Base-by-base conservation (phyloP, 176 grass and related monocot genomes). In the Oryza meridionalis region DNA sequence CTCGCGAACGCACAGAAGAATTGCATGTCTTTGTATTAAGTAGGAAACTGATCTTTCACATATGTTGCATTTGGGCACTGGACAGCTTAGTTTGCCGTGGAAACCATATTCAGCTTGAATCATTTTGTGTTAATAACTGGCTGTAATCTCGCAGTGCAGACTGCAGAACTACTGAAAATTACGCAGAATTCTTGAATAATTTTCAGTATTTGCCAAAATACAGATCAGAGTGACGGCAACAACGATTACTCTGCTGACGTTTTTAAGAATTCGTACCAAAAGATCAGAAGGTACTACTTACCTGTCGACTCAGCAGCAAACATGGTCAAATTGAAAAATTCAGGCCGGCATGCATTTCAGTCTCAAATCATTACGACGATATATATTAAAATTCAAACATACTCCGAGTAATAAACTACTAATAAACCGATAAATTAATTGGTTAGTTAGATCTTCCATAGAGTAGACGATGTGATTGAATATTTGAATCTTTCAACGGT, bases 261-360 rank as follows among this genome's bases (percentile, higher is more conserved):
- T 51, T 51, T 38, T 58, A n/a, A 59, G 11, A 29, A 31, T 35
- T 65, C 32, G n/a, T 71, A n/a, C 12, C 65, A 58, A 82, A 82
- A 82, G 24, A 59, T 15, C 15, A 50, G 25, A 31, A 73, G 6
- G 44, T 50, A 73, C 50, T 13, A 6, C 31, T 14, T 22, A 33
- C 51, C 5, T 76, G 51, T 61, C 74, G 32, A 55, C 27, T 47
- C 68, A 16, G 58, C 84, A 74, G 37, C 37, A 82, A 76, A 76
- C 78, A 70, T 76, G 64, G 33, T 32, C 12, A 61, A 33, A 55
- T 21, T 62, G 46, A 67, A 29, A 29, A 11, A 38, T n/a, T 33
- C 49, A 76, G 74, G 50, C 64, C 38, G 65, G 86, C 72, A 86
- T 72, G 86, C 72, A 79, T 72, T 73, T 79, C 40, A 6, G 14